Percentiles rank a stretch among this genome's conserved stretches.
phyloP scores from a whole-genome alignment of 306 rosid genomes.

The Vigna hirtella region DNA sequence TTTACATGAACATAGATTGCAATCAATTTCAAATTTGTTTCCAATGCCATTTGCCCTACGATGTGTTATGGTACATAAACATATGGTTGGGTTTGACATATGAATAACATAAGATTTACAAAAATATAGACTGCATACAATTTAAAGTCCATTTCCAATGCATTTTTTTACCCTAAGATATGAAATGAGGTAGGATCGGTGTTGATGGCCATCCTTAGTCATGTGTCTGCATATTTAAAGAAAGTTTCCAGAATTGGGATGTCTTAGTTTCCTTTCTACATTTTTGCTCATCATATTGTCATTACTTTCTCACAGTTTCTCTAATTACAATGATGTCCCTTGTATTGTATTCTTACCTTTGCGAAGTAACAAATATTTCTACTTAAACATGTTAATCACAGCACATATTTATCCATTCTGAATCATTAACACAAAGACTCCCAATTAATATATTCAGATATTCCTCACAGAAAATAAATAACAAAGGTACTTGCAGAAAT shows the following conservation, averaged over 20 bases:
- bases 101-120: conserved; percentile 34
- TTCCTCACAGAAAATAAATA: conserved; percentile 16
- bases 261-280: conserved; percentile 3
- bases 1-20: conserved; percentile 19
- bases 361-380: neutral
- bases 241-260: conserved; percentile 9
- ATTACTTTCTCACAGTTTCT: conserved; percentile 8
- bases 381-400: conserved; percentile 14
- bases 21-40: neutral
- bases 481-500: neutral
- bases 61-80: neutral
- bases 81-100: neutral
- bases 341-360: neutral
- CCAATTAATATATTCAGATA: conserved; percentile 1
- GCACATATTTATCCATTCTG: conserved; percentile 8
- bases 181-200: conserved; percentile 3
- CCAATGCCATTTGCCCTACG: neutral
- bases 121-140: conserved; percentile 2
- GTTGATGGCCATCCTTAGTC: neutral
- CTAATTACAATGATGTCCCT: neutral
- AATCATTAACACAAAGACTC: neutral
- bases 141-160: neutral
- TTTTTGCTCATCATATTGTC: neutral
- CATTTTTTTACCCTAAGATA: neutral
- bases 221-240: conserved; percentile 15